Base-by-base conservation (phyloP, 805 yeast genomes). In the Blastobotrys attinorum region DNA sequence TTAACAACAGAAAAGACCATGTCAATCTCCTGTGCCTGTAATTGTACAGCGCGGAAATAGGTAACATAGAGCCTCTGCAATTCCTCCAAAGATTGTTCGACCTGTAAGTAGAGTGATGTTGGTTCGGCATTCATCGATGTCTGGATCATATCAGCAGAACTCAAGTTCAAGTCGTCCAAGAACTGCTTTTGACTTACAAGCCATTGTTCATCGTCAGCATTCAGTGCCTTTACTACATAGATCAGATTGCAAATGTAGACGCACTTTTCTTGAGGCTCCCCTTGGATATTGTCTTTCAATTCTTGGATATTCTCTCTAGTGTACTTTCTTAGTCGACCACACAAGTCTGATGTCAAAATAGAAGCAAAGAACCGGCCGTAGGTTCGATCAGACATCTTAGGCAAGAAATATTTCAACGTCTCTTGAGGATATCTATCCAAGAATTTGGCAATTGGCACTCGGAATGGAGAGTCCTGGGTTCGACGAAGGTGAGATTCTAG, bases 391-490 rank as follows among this genome's bases (percentile, higher is more conserved):
- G 75, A 73, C 60, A 83, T 73, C 56, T 82, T 79, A 22, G 75
- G 75, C 27, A 75, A 66, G 64, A 85, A 89, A 57, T 79, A 84
- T 22, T 77, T 77, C 40, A 78, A 69, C 3, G 94, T 74, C 51
- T 89, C 83, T 20, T 72, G 75, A 2, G 94, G 79, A 60, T 88
- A 90, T 47, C 96, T 70, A 61, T 88, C 78, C 63, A 92, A 66
- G 57, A 83, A 92, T 58, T 82, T 83, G 5, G 94, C 89, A 37
- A 90, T 76, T 2, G 98, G 96, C n/a, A 69, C 73, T 51, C 98
- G 72, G 70, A 92, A 89, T 3, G 97, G 97, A 1, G 97, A 86
- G 34, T 71, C 72, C 45, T 86, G 84, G 49, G 84, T 86, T 18
- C 96, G 79, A 45, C 96, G 82, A 54, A 92, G 67, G 47, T 81